Evolutionary conservation across 805 yeast species (phyloP).

Genomic region (Myxozyma mucilagina): DNA sequence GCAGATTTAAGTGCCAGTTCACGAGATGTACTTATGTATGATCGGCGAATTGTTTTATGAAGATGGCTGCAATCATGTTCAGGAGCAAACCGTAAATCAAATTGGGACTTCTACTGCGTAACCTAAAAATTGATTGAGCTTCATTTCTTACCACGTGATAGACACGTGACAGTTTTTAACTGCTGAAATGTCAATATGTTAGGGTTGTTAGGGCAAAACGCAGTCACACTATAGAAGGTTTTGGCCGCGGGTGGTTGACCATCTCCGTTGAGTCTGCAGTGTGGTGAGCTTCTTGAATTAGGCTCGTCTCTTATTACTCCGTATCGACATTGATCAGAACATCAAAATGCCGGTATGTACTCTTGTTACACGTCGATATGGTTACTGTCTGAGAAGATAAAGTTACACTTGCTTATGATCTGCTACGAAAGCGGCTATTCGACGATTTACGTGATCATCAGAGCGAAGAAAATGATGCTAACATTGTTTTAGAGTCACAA

Average conservation of each 20-base stretch:
- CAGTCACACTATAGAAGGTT: neutral
- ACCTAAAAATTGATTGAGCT: too few relatives aligned
- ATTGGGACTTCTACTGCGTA: too few relatives aligned
- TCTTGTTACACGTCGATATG: neutral
- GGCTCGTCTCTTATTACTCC: neutral
- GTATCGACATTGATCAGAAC: neutral
- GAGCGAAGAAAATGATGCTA: neutral
- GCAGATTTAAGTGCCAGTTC: too few relatives aligned
- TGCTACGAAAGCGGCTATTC: neutral
- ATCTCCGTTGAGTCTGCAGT: neutral
- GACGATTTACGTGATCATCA: neutral
- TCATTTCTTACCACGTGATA: too few relatives aligned
- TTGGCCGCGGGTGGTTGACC: neutral
- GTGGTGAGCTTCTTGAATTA: neutral
- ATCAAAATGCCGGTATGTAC: neutral
- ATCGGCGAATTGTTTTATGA: too few relatives aligned
- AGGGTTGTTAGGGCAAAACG: neutral
- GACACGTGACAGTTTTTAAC: too few relatives aligned
- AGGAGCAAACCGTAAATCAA: too few relatives aligned
- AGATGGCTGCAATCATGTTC: too few relatives aligned
- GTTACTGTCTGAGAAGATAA: neutral
- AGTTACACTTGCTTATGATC: neutral
- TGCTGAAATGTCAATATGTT: neutral
- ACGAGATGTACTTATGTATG: too few relatives aligned
- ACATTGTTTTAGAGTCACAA: conserved; percentile 55